Evolutionary conservation across 768 basidiomycete species (phyloP), one percentile per base, ranked within the genome.

Genomic region (Brasilioporus rufonigricans): DNA sequence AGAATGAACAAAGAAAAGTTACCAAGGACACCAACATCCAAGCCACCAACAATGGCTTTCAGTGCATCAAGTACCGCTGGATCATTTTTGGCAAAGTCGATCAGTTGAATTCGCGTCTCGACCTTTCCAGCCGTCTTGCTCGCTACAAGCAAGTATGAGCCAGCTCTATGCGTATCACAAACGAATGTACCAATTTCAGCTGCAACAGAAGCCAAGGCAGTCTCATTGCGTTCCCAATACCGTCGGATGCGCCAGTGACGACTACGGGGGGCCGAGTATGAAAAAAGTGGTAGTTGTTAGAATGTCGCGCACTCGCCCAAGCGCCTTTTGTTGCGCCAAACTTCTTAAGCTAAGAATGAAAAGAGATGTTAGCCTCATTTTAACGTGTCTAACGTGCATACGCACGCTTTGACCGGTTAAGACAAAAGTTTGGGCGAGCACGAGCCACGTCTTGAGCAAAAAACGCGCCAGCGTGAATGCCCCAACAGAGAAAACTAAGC

Each of bases 211-310:
- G 78, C 73, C 53, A 98, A 76, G 26, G 87, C 77, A 0, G 72
- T 71, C 33, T 78, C 73, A 60, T 89, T 91, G 33, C 97, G 80
- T 87, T 89, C 2, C 97, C 97, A 61, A 99, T 96, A 9, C 97
- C 97, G 56, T 95, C 91, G 0, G 97, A 97, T 27, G 92, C 89
- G 32, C 97, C 97, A 1, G 96, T 98, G 14, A 99, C 83, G 23
- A 98, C 90, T 81, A 52, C n/a, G 23, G 26, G 19, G 7, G 32
- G 4, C 19, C 39, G 45, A 36, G 47, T 40, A 33, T 14, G 41
- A 32, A 24, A 29, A 14, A 36, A 13, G 10, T 6, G n/a, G 14
- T 21, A 19, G 8, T 19, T 5, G 1, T 44, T 38, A 12, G 16
- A 36, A 18, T 5, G 29, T 4, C 13, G 32, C 62, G 11, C 19